Conservation (phyloP, 2,329 filamentous ascomycete species). For the Raffaelea ambrosiae region DNA sequence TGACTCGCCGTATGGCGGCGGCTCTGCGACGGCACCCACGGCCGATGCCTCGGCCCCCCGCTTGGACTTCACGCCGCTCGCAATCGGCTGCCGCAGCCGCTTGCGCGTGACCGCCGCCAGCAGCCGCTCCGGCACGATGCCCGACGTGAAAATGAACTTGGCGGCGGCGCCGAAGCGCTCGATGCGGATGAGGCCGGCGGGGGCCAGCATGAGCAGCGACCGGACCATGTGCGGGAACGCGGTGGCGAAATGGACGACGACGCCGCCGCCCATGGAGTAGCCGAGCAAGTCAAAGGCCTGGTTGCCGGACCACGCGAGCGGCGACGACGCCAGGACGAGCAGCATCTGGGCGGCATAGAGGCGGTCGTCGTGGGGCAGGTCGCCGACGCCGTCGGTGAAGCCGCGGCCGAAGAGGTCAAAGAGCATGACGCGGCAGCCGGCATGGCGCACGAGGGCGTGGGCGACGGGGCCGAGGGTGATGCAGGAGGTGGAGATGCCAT, state of each 20-base stretch:
- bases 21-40: background rate
- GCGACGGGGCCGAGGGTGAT: constrained; percentile 63
- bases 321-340: constrained; percentile 60
- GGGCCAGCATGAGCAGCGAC: constrained; percentile 67
- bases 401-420: constrained; percentile 67
- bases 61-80: constrained; percentile 23
- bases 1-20: background rate
- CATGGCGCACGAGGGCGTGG: constrained; percentile 49
- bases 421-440: constrained; percentile 71
- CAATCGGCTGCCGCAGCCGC: constrained; percentile 43
- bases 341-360: constrained; percentile 68
- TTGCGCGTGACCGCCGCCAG: constrained; percentile 37
- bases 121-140: constrained; percentile 43
- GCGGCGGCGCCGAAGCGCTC: constrained; percentile 41
- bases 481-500: constrained; percentile 78
- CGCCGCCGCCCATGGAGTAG: constrained; percentile 75
- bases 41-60: background rate
- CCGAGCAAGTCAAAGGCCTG: constrained; percentile 59
- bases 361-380: constrained; percentile 62
- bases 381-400: constrained; percentile 55
- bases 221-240: constrained; percentile 63
- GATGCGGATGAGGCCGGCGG: constrained; percentile 61
- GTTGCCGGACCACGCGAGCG: constrained; percentile 56
- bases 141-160: constrained; percentile 45
- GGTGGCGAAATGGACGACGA: constrained; percentile 65